A percentile compares a stretch with the other conserved stretches of the same genome.
phyloP scores from a whole-genome alignment of 306 rosid species.

The Prunus padus region DNA sequence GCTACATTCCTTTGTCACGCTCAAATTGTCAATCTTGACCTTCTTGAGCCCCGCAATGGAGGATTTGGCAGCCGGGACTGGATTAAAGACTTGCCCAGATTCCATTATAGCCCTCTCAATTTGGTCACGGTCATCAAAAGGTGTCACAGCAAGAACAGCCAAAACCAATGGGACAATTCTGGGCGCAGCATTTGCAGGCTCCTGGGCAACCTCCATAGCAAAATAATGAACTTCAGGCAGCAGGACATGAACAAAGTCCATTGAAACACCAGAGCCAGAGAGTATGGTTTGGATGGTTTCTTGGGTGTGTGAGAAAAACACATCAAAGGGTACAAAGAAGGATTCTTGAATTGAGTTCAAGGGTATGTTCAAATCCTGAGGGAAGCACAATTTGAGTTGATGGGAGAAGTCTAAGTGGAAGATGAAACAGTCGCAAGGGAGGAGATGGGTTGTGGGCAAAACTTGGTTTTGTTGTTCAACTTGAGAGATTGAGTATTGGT shows the following conservation, averaged over 20 bases:
- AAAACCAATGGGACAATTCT: conserved; percentile 15
- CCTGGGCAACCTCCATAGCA: conserved; percentile 11
- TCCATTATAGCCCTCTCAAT: conserved; percentile 26
- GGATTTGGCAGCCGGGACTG: conserved; percentile 24
- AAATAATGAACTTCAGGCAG: conserved; percentile 14
- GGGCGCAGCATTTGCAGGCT: conserved; percentile 9
- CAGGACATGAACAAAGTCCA: conserved; percentile 22
- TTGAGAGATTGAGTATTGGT: conserved; percentile 21
- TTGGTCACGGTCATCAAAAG: conserved; percentile 26
- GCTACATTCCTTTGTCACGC: conserved; percentile 18
- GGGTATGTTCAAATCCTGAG: conserved; percentile 4
- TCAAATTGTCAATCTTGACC: conserved; percentile 23
- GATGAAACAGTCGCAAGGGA: conserved; percentile 27
- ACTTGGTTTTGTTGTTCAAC: conserved; percentile 12
- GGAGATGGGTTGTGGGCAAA: conserved; percentile 23
- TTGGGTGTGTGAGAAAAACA: conserved; percentile 14
- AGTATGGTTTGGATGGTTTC: conserved; percentile 12
- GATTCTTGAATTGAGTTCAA: conserved; percentile 18
- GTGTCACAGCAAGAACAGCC: conserved; percentile 30
- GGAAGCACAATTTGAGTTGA: conserved; percentile 19
- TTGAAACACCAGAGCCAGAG: conserved; percentile 23
- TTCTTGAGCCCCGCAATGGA: conserved; percentile 23
- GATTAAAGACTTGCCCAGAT: conserved; percentile 13
- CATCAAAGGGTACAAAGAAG: conserved; percentile 25
- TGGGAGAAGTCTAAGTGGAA: conserved; percentile 25